These are phyloP conservation scores for Penicillium silybi DNA, from an alignment of 495 filamentous ascomycete species.

Conservation along the genomic window DNA sequence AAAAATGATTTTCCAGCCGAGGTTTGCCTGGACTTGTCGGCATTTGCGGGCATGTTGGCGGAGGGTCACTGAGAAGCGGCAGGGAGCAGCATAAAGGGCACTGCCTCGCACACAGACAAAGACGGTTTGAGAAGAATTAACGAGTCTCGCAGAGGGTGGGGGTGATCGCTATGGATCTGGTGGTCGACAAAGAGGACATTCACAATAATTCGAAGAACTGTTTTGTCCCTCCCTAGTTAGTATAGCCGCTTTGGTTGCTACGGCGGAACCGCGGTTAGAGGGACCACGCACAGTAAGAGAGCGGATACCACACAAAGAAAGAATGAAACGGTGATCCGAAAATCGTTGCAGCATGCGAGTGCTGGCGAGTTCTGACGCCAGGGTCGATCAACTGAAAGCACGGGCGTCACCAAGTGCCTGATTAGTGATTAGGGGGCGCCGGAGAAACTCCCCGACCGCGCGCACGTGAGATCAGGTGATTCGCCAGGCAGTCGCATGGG, in stretches of 20 bases:
- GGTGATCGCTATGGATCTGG: constrained; percentile 19
- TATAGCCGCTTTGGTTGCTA: constrained; percentile 21
- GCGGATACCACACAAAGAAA: constrained; percentile 13
- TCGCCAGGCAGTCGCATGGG: constrained; percentile 3
- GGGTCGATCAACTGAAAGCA: constrained; percentile 27
- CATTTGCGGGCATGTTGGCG: constrained; percentile 50
- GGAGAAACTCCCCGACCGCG: constrained; percentile 19
- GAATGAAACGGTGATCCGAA: constrained; percentile 8
- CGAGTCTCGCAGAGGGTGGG: constrained; percentile 4
- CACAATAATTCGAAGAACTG: constrained; percentile 14
- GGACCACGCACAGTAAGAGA: background rate
- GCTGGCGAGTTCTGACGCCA: constrained; percentile 22
- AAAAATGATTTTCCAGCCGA: constrained; percentile 87
- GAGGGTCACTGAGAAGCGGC: constrained; percentile 32
- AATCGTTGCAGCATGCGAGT: constrained; percentile 23
- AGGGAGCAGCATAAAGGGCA: constrained; percentile 42
- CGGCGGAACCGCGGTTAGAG: constrained; percentile 4
- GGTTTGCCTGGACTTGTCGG: constrained; percentile 78
- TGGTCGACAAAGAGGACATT: constrained; percentile 18
- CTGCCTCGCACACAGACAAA: constrained; percentile 14
- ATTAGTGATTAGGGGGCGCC: constrained; percentile 28
- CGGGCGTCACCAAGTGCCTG: constrained; percentile 17
- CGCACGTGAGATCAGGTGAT: constrained; percentile 17
- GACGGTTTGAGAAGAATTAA: background rate
- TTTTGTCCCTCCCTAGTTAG: constrained; percentile 26